Evolutionary conservation across 164 flowering plant species (phyloP).

Genomic region (Umbilicus rupestris): DNA sequence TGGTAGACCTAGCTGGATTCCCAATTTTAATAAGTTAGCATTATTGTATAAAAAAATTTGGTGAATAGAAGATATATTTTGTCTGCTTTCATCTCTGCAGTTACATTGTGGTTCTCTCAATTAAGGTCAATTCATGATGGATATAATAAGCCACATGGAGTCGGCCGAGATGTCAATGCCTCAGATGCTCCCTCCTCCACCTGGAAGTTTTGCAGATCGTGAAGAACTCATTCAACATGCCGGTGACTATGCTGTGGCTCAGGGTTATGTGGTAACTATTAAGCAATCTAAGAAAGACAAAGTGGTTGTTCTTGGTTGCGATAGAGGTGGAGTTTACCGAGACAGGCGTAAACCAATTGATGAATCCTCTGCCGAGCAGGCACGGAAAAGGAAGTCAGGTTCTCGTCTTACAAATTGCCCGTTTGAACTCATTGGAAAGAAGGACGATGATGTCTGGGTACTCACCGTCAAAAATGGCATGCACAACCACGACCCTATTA

Average conservation of each 20-base stretch:
- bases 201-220: conserved; percentile 12
- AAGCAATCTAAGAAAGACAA: conserved; percentile 21
- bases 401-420: conserved; percentile 19
- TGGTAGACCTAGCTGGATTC: no score
- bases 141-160: conserved; percentile 3
- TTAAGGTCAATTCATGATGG: conserved; percentile 1
- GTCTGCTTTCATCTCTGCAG: neutral
- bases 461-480: conserved; percentile 16
- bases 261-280: conserved; percentile 21
- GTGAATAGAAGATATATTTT: neutral
- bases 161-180: conserved; percentile 5
- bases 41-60: neutral
- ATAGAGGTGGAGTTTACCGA: conserved; percentile 19
- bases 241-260: conserved; percentile 15
- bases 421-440: conserved; percentile 20
- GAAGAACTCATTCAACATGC: conserved; percentile 17
- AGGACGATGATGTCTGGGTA: conserved; percentile 16
- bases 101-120: neutral
- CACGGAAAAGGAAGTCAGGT: conserved; percentile 15
- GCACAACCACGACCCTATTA: conserved; percentile 18
- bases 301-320: conserved; percentile 18
- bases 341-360: conserved; percentile 17
- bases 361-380: conserved; percentile 13
- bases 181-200: conserved; percentile 14
- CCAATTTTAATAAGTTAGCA: no score